These are phyloP conservation scores for Tricladium varicosporioides DNA, from an alignment of 2,329 filamentous ascomycete genomes.

Conservation along the genomic window DNA sequence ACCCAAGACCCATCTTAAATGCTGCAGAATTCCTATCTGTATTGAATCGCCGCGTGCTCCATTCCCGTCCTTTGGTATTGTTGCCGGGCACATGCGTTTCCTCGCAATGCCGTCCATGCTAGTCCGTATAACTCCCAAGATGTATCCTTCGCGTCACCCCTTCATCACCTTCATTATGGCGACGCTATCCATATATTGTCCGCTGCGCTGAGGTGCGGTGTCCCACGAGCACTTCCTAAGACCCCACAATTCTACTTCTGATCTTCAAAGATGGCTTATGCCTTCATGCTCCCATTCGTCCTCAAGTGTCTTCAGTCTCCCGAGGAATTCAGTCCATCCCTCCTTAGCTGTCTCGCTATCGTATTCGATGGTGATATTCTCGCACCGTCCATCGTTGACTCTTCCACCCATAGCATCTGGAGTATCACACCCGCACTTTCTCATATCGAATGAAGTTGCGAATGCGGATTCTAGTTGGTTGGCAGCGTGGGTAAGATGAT, in stretches of 20 bases:
- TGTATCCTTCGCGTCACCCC: neutral
- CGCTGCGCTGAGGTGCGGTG: neutral
- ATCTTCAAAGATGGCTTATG: constrained; percentile 12
- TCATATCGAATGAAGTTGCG: constrained; percentile 20
- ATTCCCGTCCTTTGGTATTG: constrained; percentile 1
- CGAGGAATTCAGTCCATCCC: constrained; percentile 23
- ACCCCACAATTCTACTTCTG: neutral
- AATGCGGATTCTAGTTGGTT: constrained; percentile 27
- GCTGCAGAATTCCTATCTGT: constrained; percentile 12
- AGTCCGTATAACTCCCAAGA: neutral
- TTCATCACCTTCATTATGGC: neutral
- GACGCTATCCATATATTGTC: neutral
- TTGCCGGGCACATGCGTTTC: constrained; percentile 2
- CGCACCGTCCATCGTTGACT: constrained; percentile 26
- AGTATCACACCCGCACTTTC: constrained; percentile 24
- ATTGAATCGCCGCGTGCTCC: constrained; percentile 7
- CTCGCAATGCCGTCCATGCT: neutral
- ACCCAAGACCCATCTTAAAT: constrained; percentile 14
- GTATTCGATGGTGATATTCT: constrained; percentile 28
- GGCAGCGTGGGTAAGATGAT: constrained; percentile 24
- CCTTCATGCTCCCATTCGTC: constrained; percentile 23
- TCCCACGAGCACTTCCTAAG: neutral
- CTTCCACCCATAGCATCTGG: constrained; percentile 27
- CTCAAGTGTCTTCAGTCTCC: constrained; percentile 19
- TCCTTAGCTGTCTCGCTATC: constrained; percentile 17